Evolutionary conservation across 345 rosid genomes (phyloP).

Genomic region (Citrus cavaleriei): DNA sequence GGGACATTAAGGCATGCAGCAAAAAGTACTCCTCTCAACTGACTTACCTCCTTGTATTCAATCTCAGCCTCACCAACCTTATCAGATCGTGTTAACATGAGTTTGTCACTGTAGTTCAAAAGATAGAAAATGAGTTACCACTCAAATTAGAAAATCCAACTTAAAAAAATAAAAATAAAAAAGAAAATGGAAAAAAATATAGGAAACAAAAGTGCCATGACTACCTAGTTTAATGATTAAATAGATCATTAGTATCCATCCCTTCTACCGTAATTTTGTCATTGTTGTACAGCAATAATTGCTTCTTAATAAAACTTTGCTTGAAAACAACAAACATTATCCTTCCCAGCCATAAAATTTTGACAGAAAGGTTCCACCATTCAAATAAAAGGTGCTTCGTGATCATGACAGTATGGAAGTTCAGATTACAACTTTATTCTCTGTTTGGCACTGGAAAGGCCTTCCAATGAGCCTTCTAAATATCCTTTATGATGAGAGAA

Average conservation of each 20-base stretch:
- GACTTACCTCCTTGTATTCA: conserved; percentile 79
- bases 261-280: not conserved
- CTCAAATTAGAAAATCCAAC: not conserved
- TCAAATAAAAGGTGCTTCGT: not conserved
- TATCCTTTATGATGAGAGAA: not conserved
- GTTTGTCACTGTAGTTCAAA: conserved; percentile 69
- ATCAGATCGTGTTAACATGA: conserved; percentile 85
- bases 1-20: not conserved
- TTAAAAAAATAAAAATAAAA: not conserved
- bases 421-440: not conserved
- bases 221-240: not conserved
- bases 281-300: not conserved
- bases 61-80: conserved; percentile 86
- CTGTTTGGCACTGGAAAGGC: not conserved
- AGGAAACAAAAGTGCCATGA: not conserved
- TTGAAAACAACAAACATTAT: not conserved
- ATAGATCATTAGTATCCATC: not conserved
- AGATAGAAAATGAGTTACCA: not conserved
- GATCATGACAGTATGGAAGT: not conserved
- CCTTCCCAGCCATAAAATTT: not conserved
- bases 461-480: not conserved
- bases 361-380: not conserved
- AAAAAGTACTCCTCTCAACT: not conserved
- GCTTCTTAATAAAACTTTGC: not conserved
- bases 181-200: not conserved